Evolutionary conservation across 148 eudicot species (phyloP), one percentile per base, ranked within the genome.

Genomic region (Salicornia ramosissima): DNA sequence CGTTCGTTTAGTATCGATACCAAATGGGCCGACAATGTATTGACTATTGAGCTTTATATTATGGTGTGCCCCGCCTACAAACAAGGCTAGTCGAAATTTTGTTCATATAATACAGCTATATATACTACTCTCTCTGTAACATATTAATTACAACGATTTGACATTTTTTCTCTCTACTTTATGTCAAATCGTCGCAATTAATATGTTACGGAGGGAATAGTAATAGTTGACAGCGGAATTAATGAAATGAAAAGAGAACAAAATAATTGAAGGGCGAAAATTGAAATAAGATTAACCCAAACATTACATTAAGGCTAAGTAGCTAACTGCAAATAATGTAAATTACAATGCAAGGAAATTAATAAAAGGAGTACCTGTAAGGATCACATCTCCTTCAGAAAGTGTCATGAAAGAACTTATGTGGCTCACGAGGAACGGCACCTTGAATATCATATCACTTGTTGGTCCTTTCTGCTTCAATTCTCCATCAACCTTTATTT

Each of bases 401-500:
- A 94, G 99, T 15, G 97, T 94, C 88, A 94, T 83, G 69, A 88
- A 65, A 75, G 97, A 84, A 76, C 97, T 94, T 72, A 94, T 91
- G 84, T 94, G 92, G 86, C 99, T 94, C 77, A 94, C 83, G 69
- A 94, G 80, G 84, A 70, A 94, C 2, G 98, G 98, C 66, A 94
- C 84, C 75, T 84, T 89, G 74, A 94, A 94, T 50, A 94, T 90
- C 99, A 91, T 94, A 79, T 94, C 96, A 42, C 70, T 74, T 28
- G 99, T 94, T 39, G 91, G 83, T 70, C 99, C 97, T 73, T 94
- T 88, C 77, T 94, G 99, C 74, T 88, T 85, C 66, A 77, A 63
- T 73, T 90, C 96, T 77, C 88, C 99, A 81, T 94, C 96, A 72
- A 94, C 97, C 98, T 90, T 67, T n/a, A n/a, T n/a, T n/a, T n/a